Evolutionary conservation across 768 basidiomycete genomes (phyloP), one percentile per base, ranked within the genome.

Genomic region (Piloderma croceum): DNA sequence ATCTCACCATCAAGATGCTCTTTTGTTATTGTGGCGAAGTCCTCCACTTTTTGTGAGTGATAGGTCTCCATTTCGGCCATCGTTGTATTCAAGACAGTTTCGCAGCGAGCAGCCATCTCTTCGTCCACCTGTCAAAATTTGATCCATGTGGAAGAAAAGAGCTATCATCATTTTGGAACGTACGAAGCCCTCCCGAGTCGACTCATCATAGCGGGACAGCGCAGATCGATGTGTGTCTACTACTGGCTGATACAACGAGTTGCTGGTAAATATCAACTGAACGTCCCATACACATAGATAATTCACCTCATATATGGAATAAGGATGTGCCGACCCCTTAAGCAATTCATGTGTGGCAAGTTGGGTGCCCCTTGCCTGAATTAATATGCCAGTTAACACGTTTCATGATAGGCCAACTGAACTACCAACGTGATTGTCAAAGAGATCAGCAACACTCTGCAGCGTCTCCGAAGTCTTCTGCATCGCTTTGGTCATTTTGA

Each of bases 41-140:
- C 86, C 51, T 86, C 83, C 6, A 59, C 54, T 57, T 88, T 85
- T 58, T 88, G 83, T 0, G 65, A 60, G 54, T 89, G 85, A 49
- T 89, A 86, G 2, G 73, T 78, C 36, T 87, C 83, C 69, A 91
- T 79, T 65, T 92, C 89, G 1, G 90, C 86, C 79, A 90, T 82
- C 2, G 89, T 90, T 7, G 79, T 80, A 57, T 92, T 91, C 20
- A 93, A 64, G 6, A 90, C 86, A 0, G 90, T 91, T 61, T 93
- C 90, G 56, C 85, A 90, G 15, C 90, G 76, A 3, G 77, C 71
- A 2, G 79, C 77, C 46, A 82, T 62, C 13, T 83, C 80, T 35
- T 82, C 79, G 49, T 82, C 69, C 11, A 71, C 58, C 80, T 83
- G n/a, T n/a, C n/a, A n/a, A 53, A 21, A 7, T n/a, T 15, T 31